These are phyloP conservation scores for Pharnaceum exiguum DNA, from an alignment of 148 eudicot genomes.

Conservation along the genomic window DNA sequence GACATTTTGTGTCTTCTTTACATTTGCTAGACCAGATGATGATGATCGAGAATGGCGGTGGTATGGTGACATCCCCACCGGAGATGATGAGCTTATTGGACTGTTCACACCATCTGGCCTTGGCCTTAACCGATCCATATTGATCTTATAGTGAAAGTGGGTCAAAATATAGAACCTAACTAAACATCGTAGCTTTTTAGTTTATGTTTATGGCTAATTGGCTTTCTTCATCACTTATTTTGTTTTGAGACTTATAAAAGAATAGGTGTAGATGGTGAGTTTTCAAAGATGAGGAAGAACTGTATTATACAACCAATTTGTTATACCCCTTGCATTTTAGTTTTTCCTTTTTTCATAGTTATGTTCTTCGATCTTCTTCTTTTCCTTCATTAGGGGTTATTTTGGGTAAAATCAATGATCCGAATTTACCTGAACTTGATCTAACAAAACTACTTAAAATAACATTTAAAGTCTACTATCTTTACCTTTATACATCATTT, in stretches of 20 bases:
- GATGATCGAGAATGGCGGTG: constrained; percentile 53
- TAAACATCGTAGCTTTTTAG: too few species aligned
- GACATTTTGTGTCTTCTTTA: constrained; percentile 49
- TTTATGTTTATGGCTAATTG: not conserved
- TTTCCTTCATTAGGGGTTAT: too few species aligned
- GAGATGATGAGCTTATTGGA: constrained; percentile 22
- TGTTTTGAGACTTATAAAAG: constrained; percentile 4
- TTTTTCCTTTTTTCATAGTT: too few species aligned
- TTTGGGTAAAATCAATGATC: too few species aligned
- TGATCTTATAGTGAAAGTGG: constrained; percentile 8
- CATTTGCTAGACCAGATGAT: constrained; percentile 23
- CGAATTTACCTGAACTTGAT: too few species aligned
- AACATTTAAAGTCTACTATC: too few species aligned
- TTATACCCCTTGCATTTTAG: too few species aligned
- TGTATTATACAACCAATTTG: too few species aligned
- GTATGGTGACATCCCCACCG: constrained; percentile 32
- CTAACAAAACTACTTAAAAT: too few species aligned
- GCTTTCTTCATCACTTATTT: not conserved
- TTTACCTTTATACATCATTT: too few species aligned
- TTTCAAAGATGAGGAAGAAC: constrained; percentile 11
- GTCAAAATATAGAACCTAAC: too few species aligned
- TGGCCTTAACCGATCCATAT: constrained; percentile 43
- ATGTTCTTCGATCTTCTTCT: too few species aligned
- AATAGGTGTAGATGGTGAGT: constrained; percentile 13
- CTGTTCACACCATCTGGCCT: constrained; percentile 26